A percentile compares a stretch with the other conserved stretches of the same genome.
Conservation (phyloP, 2,329 filamentous ascomycete species). For the Microdochium paspali region DNA sequence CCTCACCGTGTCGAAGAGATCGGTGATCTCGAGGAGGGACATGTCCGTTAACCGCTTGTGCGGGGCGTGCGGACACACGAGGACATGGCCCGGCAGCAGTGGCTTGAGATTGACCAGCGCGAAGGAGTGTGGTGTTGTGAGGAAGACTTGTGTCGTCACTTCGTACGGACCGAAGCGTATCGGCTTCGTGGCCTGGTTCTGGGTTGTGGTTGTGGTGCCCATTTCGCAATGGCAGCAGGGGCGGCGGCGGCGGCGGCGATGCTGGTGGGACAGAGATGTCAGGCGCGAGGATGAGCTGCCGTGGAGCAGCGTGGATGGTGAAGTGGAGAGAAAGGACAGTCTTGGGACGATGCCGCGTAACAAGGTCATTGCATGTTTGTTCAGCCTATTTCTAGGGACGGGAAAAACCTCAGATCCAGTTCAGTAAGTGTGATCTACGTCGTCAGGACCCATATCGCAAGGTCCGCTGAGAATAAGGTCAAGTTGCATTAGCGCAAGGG, state of each 20-base stretch:
- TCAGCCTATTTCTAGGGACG: no score
- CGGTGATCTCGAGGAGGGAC: conserved; percentile 57
- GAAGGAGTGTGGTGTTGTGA: conserved; percentile 69
- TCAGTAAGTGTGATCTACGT: no score
- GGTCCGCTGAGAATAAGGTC: no score
- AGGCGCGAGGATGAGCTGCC: no score
- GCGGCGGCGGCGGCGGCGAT: background rate
- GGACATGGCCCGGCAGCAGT: conserved; percentile 83
- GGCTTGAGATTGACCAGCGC: conserved; percentile 94
- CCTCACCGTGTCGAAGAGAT: conserved; percentile 84
- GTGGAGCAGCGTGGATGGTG: background rate
- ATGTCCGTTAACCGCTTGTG: conserved; percentile 72
- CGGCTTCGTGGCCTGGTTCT: background rate
- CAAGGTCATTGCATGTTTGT: background rate
- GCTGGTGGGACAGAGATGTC: background rate
- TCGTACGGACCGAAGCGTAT: background rate
- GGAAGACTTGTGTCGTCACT: conserved; percentile 60
- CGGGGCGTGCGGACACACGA: conserved; percentile 66
- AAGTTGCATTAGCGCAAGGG: no score
- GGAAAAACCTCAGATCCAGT: no score
- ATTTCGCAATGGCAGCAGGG: no score
- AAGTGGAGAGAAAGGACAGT: no score
- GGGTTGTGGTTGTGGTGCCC: background rate
- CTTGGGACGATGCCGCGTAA: background rate
- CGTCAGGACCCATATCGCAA: no score